These are phyloP conservation scores for Amylostereum areolatum DNA, from an alignment of 1,284 basidiomycete species.

Conservation along the genomic window DNA sequence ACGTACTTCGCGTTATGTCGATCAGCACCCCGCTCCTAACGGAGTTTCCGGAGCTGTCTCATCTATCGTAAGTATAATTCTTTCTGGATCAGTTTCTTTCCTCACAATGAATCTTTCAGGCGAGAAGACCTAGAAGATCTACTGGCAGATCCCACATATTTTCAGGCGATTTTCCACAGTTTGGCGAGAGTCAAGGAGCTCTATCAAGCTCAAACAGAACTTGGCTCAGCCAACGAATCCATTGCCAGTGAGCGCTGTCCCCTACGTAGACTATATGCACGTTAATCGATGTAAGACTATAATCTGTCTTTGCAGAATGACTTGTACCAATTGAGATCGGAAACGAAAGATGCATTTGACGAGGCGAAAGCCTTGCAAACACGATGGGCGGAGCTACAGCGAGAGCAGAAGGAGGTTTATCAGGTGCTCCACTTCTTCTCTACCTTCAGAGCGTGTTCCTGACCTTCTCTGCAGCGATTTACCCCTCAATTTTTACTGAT, in stretches of 20 bases:
- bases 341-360: conserved; percentile 81
- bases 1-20: conserved; percentile 24
- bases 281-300: conserved; percentile 40
- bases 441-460: neutral
- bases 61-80: conserved; percentile 50
- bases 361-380: conserved; percentile 76
- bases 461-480: conserved; percentile 52
- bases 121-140: conserved; percentile 87
- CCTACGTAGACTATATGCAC: neutral
- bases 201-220: conserved; percentile 68
- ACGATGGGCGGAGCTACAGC: conserved; percentile 80
- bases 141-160: conserved; percentile 74
- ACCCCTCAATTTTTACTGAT: conserved; percentile 82
- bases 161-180: conserved; percentile 82
- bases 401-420: conserved; percentile 81
- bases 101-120: conserved; percentile 30
- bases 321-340: conserved; percentile 66
- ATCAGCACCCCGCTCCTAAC: conserved; percentile 41
- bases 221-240: conserved; percentile 77
- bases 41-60: conserved; percentile 67
- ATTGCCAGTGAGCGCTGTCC: conserved; percentile 63
- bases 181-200: conserved; percentile 67
- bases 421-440: conserved; percentile 48
- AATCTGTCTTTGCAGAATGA: conserved; percentile 73
- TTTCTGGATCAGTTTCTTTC: conserved; percentile 2